A percentile compares a stretch with the other conserved stretches of the same genome.
These are phyloP conservation scores for Pistacia integerrima DNA, from an alignment of 345 rosid species.

Conservation along the genomic window DNA sequence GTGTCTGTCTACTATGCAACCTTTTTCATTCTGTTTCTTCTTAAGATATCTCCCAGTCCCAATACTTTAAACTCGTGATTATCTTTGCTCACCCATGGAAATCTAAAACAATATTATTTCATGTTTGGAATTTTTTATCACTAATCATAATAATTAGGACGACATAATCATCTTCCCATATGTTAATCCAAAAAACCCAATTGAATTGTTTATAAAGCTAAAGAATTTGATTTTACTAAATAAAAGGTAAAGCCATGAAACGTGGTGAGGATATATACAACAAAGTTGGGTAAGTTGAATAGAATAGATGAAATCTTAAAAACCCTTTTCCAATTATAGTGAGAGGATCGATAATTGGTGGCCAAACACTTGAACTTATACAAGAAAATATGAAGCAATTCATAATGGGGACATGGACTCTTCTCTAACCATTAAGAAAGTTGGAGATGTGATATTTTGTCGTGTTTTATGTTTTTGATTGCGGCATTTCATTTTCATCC, in stretches of 20 bases:
- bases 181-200: no score
- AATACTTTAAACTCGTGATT: no score
- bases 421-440: neutral
- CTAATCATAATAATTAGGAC: no score
- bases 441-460: conserved; percentile 38
- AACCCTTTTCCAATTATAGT: neutral
- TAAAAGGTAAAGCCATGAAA: neutral
- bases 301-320: neutral
- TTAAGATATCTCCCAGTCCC: no score
- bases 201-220: no score
- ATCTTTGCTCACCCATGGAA: no score
- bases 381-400: neutral
- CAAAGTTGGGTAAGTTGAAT: neutral
- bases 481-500: conserved; percentile 20
- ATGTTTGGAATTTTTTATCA: no score
- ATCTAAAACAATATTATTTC: no score
- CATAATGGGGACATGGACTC: neutral
- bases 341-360: neutral
- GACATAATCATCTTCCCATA: no score
- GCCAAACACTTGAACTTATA: neutral
- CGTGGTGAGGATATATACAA: neutral
- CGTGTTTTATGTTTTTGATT: conserved; percentile 18
- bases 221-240: neutral
- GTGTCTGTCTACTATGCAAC: neutral
- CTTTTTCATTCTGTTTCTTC: neutral